Evolutionary conservation across 2,329 filamentous ascomycete genomes (phyloP).

Genomic region (Myrmaecium sp.): DNA sequence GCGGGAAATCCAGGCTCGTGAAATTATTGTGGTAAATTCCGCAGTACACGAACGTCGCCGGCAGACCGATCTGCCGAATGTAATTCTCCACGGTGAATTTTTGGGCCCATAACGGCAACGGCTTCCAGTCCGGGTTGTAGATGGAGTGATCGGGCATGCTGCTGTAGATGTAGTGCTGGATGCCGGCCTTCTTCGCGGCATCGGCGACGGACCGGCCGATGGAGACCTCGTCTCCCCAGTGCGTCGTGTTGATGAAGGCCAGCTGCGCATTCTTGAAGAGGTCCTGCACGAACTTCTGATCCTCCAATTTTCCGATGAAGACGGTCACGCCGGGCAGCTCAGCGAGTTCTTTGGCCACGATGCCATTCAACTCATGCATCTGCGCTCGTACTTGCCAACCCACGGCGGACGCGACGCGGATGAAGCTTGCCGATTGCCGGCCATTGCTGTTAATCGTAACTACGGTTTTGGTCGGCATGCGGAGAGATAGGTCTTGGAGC

Average conservation of each 20-base stretch:
- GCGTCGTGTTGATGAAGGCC: constrained; percentile 95
- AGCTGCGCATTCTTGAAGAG: constrained; percentile 73
- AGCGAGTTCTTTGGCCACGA: constrained; percentile 75
- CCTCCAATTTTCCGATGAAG: constrained; percentile 46
- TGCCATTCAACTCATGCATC: constrained; percentile 68
- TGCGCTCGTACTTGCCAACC: constrained; percentile 90
- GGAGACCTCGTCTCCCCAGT: constrained; percentile 84
- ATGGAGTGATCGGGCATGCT: constrained; percentile 91
- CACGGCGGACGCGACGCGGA: constrained; percentile 82
- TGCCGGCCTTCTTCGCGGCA: constrained; percentile 65
- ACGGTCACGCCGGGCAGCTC: constrained; percentile 67
- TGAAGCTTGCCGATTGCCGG: constrained; percentile 86
- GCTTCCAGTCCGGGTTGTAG: constrained; percentile 57
- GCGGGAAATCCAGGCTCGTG: constrained; percentile 75
- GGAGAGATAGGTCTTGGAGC: neutral
- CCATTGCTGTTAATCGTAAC: constrained; percentile 93
- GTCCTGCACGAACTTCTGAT: constrained; percentile 59
- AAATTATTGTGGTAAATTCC: constrained; percentile 99
- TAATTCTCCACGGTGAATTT: constrained; percentile 93
- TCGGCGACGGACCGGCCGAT: constrained; percentile 82
- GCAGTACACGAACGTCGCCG: constrained; percentile 85
- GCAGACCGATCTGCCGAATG: constrained; percentile 62
- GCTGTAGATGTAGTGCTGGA: constrained; percentile 89
- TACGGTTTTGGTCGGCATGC: constrained; percentile 24
- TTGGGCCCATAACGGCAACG: constrained; percentile 74